Conservation (phyloP, 176 grass and related monocot species). For the Guadua angustifolia region DNA sequence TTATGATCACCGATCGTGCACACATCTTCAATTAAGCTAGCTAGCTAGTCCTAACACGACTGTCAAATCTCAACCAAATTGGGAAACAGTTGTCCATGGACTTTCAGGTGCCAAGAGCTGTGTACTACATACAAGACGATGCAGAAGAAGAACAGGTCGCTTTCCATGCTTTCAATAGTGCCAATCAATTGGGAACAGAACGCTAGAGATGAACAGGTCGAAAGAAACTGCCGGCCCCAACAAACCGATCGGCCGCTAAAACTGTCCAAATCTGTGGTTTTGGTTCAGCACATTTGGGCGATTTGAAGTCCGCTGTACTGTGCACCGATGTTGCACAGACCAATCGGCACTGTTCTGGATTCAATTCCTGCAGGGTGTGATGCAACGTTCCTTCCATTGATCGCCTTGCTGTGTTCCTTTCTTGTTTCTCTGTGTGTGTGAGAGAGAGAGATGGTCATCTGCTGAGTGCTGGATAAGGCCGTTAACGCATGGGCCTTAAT, state of each 20-base stretch:
- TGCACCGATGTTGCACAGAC: no score
- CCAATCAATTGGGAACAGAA: not conserved
- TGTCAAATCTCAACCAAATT: not conserved
- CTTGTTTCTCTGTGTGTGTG: no score
- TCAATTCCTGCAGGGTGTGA: no score
- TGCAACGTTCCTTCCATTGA: no score
- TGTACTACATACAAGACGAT: not conserved
- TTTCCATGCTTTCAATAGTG: not conserved
- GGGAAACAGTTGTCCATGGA: not conserved
- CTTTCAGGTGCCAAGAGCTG: not conserved
- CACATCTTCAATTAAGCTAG: not conserved
- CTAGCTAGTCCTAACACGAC: not conserved
- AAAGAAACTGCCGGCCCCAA: not conserved
- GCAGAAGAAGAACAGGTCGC: not conserved
- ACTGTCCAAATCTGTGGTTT: not conserved
- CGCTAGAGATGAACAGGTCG: not conserved
- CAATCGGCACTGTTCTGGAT: no score
- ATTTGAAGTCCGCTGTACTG: not conserved
- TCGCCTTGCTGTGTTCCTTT: no score
- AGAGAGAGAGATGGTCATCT: no score
- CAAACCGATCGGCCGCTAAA: not conserved
- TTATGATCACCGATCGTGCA: not conserved
- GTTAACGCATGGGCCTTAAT: not conserved
- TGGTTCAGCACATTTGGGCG: not conserved
- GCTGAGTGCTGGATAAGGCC: not conserved